Percentiles rank a stretch among this genome's conserved stretches.
Evolutionary conservation across 2,329 filamentous ascomycete species (phyloP).

Genomic region (Claviceps monticola): DNA sequence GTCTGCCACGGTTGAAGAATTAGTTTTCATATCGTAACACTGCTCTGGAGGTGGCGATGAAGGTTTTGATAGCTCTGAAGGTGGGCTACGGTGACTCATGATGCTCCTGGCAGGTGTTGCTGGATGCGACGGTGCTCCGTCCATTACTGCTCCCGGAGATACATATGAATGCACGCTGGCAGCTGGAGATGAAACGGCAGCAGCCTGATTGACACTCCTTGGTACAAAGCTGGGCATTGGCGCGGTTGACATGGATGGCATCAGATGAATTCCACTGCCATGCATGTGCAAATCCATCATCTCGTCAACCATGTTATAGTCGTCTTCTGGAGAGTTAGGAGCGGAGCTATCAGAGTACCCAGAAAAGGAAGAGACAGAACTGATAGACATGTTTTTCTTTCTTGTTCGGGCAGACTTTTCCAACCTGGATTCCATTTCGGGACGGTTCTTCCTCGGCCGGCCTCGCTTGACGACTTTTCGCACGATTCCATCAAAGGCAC

Average conservation of each 20-base stretch:
- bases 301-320: constrained; percentile 33
- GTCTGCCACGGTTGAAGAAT: constrained; percentile 18
- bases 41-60: constrained; percentile 39
- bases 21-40: constrained; percentile 33
- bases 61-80: constrained; percentile 46
- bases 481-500: constrained; percentile 71
- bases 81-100: constrained; percentile 40
- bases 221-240: constrained; percentile 23
- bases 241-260: constrained; percentile 31
- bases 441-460: constrained; percentile 46
- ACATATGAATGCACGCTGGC: constrained; percentile 28
- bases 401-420: constrained; percentile 43
- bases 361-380: constrained; percentile 39
- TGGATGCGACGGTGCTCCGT: constrained; percentile 23
- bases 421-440: constrained; percentile 40
- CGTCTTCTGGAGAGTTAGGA: constrained; percentile 36
- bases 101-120: constrained; percentile 36
- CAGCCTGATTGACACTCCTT: constrained; percentile 19
- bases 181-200: constrained; percentile 26
- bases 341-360: constrained; percentile 43
- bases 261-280: constrained; percentile 12
- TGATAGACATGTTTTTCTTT: constrained; percentile 38
- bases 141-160: constrained; percentile 32
- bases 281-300: constrained; percentile 30
- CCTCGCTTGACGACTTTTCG: constrained; percentile 49